phyloP scores from a whole-genome alignment of 176 grass and related monocot genomes.

The Oryza longistaminata region DNA sequence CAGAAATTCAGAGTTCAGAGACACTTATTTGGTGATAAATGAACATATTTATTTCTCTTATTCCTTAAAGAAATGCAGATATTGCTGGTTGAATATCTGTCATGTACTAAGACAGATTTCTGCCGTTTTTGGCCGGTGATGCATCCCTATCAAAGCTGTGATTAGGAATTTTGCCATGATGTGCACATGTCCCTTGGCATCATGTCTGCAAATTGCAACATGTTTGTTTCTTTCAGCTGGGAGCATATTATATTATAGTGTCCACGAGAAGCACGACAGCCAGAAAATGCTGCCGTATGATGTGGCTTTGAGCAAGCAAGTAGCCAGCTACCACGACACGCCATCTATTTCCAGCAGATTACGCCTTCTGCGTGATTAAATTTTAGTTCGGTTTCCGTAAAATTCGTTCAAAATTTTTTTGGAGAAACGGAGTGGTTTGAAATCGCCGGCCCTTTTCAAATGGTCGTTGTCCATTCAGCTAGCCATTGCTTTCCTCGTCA shows the following conservation, averaged over 20 bases:
- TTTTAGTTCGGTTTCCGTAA: too few relatives aligned
- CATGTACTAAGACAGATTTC: neutral
- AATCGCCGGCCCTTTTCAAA: neutral
- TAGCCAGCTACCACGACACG: neutral
- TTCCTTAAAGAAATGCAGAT: neutral
- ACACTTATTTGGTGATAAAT: too few relatives aligned
- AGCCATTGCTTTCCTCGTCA: neutral
- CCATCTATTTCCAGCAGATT: neutral
- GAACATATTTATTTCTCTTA: too few relatives aligned
- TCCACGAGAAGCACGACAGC: neutral
- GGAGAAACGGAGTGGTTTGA: too few relatives aligned
- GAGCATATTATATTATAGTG: neutral
- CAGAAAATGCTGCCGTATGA: neutral
- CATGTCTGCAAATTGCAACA: neutral
- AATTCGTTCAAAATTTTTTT: too few relatives aligned
- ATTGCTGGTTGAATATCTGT: neutral
- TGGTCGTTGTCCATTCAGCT: neutral
- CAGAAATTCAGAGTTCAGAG: neutral
- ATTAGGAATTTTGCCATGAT: neutral
- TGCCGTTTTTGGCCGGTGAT: neutral
- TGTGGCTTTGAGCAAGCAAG: neutral
- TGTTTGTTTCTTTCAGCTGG: neutral
- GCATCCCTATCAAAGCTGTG: neutral
- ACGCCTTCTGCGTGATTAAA: neutral
- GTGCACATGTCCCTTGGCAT: neutral